A percentile compares a stretch with the other conserved stretches of the same genome.
These are phyloP conservation scores for Cystobasidium sp. DNA, from an alignment of 1,284 basidiomycete species.

Conservation along the genomic window DNA sequence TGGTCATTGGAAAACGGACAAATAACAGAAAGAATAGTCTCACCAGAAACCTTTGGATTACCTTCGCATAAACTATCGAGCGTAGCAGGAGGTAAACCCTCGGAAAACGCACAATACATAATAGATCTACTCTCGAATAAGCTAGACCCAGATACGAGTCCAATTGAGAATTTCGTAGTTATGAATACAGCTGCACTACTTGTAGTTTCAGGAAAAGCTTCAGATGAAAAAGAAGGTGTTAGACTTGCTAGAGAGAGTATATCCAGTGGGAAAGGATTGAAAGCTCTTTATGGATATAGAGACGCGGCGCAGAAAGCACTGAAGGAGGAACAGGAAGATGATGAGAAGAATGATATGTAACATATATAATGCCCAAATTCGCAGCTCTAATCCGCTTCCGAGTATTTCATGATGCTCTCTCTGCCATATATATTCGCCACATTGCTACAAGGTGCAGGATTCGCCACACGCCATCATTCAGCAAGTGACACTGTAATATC, in stretches of 20 bases:
- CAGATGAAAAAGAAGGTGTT: slow-evolving; percentile 73
- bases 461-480: slow-evolving; percentile 2
- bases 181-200: slow-evolving; percentile 83
- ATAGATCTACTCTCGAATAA: slow-evolving; percentile 63
- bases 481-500: neutral
- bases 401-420: no score
- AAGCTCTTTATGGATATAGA: slow-evolving; percentile 68
- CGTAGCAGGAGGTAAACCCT: slow-evolving; percentile 73
- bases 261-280: slow-evolving; percentile 72
- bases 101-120: slow-evolving; percentile 74
- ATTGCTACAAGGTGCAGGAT: neutral
- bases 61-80: slow-evolving; percentile 67
- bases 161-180: slow-evolving; percentile 78
- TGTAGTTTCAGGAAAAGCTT: slow-evolving; percentile 74
- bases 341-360: slow-evolving; percentile 22
- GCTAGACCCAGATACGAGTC: slow-evolving; percentile 53
- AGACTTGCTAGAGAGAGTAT: slow-evolving; percentile 74
- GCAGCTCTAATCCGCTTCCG: no score
- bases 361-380: neutral
- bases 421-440: no score
- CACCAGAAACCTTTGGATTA: slow-evolving; percentile 71
- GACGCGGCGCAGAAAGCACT: slow-evolving; percentile 33
- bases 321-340: slow-evolving; percentile 40
- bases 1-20: slow-evolving; percentile 60
- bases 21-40: slow-evolving; percentile 58